Evolutionary conservation across 2,329 filamentous ascomycete genomes (phyloP).

Genomic region (Tetracladium maxilliforme): DNA sequence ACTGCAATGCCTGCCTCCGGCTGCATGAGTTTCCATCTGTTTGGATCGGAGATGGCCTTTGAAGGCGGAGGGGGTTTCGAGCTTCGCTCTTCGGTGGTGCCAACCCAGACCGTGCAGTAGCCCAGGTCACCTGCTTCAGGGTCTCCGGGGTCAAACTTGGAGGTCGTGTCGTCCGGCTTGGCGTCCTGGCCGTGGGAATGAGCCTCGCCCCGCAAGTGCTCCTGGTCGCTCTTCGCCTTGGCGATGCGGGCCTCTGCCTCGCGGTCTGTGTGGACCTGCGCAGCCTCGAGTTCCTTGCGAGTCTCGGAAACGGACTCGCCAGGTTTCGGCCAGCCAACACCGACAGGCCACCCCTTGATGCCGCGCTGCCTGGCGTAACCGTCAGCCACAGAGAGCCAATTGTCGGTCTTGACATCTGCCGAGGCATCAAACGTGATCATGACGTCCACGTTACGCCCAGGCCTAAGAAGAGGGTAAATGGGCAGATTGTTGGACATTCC

Average conservation of each 20-base stretch:
- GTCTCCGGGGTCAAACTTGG: constrained; percentile 23
- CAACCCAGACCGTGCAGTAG: constrained; percentile 94
- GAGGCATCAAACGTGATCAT: constrained; percentile 89
- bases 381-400: constrained; percentile 90
- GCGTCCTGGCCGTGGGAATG: constrained; percentile 7
- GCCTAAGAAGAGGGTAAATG: constrained; percentile 83
- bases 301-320: constrained; percentile 43
- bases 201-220: constrained; percentile 16
- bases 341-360: constrained; percentile 88
- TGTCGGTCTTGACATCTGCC: constrained; percentile 83
- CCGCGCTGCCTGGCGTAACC: constrained; percentile 83
- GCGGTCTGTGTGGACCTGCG: constrained; percentile 40
- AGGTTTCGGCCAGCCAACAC: constrained; percentile 76
- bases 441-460: constrained; percentile 77
- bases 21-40: constrained; percentile 57
- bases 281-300: constrained; percentile 49
- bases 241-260: constrained; percentile 50
- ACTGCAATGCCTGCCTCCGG: constrained; percentile 77
- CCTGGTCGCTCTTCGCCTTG: constrained; percentile 37
- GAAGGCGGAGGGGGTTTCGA: constrained; percentile 21
- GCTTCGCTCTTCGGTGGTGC: constrained; percentile 61
- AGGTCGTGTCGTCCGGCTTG: constrained; percentile 13
- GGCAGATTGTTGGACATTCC: constrained; percentile 98
- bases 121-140: constrained; percentile 49
- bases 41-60: constrained; percentile 36